Evolutionary conservation across 2,329 filamentous ascomycete species (phyloP).

Genomic region (Fusarium sp.): DNA sequence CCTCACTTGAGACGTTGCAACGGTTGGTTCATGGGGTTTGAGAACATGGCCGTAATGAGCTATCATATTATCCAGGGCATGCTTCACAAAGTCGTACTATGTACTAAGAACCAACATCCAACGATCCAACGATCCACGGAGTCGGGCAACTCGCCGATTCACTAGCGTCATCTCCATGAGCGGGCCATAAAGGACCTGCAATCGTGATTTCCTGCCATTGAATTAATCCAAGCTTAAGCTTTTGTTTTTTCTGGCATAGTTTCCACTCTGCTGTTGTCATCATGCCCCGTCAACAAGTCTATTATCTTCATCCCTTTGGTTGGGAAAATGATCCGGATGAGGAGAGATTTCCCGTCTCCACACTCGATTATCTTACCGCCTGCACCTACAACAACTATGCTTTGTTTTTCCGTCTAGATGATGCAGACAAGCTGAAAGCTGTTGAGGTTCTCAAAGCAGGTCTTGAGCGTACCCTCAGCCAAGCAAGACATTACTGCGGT

Average conservation of each 20-base stretch:
- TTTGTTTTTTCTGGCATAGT: neutral
- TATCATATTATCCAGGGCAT: neutral
- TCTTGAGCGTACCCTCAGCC: constrained; percentile 53
- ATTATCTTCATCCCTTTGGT: constrained; percentile 48
- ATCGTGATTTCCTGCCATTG: neutral
- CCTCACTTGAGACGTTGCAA: neutral
- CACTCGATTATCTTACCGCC: constrained; percentile 51
- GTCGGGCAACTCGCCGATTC: neutral
- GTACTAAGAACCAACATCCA: neutral
- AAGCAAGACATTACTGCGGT: constrained; percentile 53
- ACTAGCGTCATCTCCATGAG: neutral
- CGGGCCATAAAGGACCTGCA: neutral
- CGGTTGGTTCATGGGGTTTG: neutral
- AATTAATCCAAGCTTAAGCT: neutral
- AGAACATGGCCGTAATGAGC: neutral
- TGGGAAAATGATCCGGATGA: constrained; percentile 55
- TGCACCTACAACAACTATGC: constrained; percentile 54
- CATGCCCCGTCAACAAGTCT: constrained; percentile 48
- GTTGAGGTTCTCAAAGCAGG: constrained; percentile 48
- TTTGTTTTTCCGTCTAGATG: constrained; percentile 53
- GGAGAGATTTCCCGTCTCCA: constrained; percentile 53
- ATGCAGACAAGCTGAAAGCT: constrained; percentile 46
- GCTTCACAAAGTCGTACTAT: neutral
- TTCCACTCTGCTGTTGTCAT: neutral
- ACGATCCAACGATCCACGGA: neutral